These are phyloP conservation scores for Flammula alnicola DNA, from an alignment of 1,284 basidiomycete species.

Conservation along the genomic window DNA sequence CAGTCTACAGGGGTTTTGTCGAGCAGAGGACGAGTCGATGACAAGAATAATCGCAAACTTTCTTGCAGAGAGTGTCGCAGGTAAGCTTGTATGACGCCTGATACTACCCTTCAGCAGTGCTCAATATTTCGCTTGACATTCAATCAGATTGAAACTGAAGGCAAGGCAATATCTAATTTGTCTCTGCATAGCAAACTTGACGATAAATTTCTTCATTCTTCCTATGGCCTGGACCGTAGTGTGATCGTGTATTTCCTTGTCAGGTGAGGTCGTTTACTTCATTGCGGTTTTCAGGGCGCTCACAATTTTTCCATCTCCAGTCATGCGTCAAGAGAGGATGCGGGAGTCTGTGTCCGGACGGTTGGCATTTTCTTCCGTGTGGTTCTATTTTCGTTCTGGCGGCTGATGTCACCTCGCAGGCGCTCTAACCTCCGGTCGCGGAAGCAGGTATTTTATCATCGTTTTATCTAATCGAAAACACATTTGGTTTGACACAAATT, in stretches of 20 bases:
- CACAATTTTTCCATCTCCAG: conserved; percentile 29
- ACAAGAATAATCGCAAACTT: conserved; percentile 49
- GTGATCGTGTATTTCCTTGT: conserved; percentile 65
- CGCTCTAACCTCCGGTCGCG: conserved; percentile 52
- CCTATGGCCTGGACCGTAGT: too few relatives aligned
- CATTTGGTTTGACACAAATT: background rate
- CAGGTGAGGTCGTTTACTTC: conserved; percentile 35
- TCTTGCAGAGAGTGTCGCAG: conserved; percentile 65
- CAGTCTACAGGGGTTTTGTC: conserved; percentile 1
- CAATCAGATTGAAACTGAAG: conserved; percentile 57
- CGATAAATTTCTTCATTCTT: conserved; percentile 8
- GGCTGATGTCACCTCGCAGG: conserved; percentile 33
- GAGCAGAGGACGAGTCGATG: conserved; percentile 23
- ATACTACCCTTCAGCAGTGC: conserved; percentile 2
- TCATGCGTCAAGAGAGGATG: conserved; percentile 66
- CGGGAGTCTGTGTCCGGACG: conserved; percentile 63
- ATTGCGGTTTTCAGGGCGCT: background rate
- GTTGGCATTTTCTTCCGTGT: conserved; percentile 31
- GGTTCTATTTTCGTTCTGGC: conserved; percentile 15
- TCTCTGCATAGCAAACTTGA: too few relatives aligned
- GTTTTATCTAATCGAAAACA: conserved; percentile 5
- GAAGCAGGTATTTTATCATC: conserved; percentile 44
- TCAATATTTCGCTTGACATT: background rate
- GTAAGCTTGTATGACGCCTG: conserved; percentile 33
- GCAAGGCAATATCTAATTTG: conserved; percentile 37